phyloP scores from a whole-genome alignment of 306 rosid species.

The Corylus avellana region DNA sequence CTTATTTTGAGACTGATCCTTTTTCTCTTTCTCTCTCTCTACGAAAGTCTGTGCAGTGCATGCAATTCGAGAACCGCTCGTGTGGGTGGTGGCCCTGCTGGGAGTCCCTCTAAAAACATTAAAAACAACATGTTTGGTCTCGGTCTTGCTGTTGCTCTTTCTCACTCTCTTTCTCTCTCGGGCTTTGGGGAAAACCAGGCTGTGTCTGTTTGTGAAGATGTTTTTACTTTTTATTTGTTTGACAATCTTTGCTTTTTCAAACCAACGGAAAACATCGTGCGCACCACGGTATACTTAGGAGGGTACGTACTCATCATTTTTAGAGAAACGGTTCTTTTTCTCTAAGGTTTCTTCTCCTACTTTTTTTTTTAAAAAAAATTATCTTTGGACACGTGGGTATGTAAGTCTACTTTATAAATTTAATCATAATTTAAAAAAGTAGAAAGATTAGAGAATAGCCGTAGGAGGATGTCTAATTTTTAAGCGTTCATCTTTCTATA shows the following conservation, averaged over 20 bases:
- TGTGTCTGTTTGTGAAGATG: conserved; percentile 46
- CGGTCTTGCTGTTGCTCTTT: conserved; percentile 26
- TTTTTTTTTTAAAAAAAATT: no score
- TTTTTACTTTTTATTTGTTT: background rate
- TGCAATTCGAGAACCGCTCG: conserved; percentile 77
- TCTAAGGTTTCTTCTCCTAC: no score
- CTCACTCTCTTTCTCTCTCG: conserved; percentile 37
- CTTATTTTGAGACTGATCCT: conserved; percentile 47
- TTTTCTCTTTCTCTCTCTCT: background rate
- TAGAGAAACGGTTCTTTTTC: no score
- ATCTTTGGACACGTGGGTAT: no score
- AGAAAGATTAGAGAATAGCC: no score
- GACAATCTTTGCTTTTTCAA: conserved; percentile 35
- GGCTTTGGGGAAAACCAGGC: conserved; percentile 51
- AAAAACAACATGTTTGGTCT: conserved; percentile 31
- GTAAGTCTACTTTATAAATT: no score
- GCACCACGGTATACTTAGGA: no score
- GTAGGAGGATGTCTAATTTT: no score
- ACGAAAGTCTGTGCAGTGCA: conserved; percentile 39
- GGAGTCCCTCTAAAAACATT: conserved; percentile 10
- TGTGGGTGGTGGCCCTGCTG: conserved; percentile 54
- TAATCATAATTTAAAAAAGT: no score
- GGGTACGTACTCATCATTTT: no score
- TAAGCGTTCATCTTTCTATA: no score
- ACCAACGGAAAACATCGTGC: conserved; percentile 30